Evolutionary conservation across 768 basidiomycete genomes (phyloP), one percentile per base, ranked within the genome.

Genomic region (Psilocybe subaeruginosa): DNA sequence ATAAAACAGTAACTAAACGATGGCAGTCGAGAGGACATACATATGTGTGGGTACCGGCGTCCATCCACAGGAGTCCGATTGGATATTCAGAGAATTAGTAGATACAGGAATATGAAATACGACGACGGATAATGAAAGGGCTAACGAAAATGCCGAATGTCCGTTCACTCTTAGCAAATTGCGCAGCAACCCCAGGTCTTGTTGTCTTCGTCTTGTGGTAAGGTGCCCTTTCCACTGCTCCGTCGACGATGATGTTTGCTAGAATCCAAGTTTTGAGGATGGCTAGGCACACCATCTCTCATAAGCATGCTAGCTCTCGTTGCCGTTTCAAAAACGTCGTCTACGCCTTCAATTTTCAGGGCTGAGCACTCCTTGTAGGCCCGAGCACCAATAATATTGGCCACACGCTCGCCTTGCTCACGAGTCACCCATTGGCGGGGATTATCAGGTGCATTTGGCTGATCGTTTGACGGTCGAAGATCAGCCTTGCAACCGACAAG

Each of bases 401-500:
- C 93, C 19, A 93, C 91, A 33, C 85, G 83, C 78, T 95, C 91
- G 23, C 92, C 97, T 76, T 92, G 83, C 54, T 85, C 87, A 2
- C 85, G 85, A n/a, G 88, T 85, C 3, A 95, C 90, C 74, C 82
- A 93, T 5, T 77, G 73, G 51, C 74, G 74, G 8, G 77, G 77
- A 50, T 78, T 79, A 50, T 82, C 78, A 29, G 75, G 73, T 9
- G 79, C 76, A 62, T 82, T 77, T 0, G 82, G 80, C 61, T 81
- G 76, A 46, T 75, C 69, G 54, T 76, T 71, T 7, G 82, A 77
- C 48, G 90, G 91, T 43, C 97, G 88, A 61, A 99, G 77, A 78
- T 99, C 97, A 58, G 88, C 90, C 76, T 99, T 99, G 81, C 94
- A 97, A 3, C 96, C 97, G 37, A 99, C 96, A 39, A 99, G 89